These are phyloP conservation scores for Capsicum pubescens DNA, from an alignment of 257 asterid species.

Conservation along the genomic window DNA sequence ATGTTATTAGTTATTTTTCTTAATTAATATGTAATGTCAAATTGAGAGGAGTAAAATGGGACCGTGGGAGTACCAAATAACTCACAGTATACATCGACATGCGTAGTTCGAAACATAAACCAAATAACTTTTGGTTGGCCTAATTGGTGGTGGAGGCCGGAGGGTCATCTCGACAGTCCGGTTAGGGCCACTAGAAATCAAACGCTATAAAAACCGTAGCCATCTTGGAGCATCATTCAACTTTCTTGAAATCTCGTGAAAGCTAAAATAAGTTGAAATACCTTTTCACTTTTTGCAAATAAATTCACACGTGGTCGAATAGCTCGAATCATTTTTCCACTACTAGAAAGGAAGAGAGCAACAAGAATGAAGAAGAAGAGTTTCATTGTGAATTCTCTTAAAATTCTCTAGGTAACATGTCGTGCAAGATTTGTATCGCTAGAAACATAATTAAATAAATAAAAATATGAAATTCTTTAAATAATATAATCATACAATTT, in stretches of 20 bases:
- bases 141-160: background rate
- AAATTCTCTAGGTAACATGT: no score
- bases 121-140: background rate
- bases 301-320: background rate
- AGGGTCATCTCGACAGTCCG: background rate
- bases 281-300: background rate
- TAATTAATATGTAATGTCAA: no score
- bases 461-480: background rate
- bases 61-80: no score
- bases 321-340: constrained; percentile 8
- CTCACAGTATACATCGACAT: no score
- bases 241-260: constrained; percentile 1
- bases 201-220: background rate
- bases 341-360: background rate
- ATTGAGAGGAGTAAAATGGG: no score
- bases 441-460: background rate
- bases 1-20: no score
- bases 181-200: background rate
- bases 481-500: background rate
- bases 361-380: constrained; percentile 1
- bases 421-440: no score
- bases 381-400: background rate
- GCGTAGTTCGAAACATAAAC: background rate
- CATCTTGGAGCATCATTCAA: background rate
- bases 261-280: background rate